These are phyloP conservation scores for Epichloe typhina DNA, from an alignment of 2,329 filamentous ascomycete species.

Conservation along the genomic window DNA sequence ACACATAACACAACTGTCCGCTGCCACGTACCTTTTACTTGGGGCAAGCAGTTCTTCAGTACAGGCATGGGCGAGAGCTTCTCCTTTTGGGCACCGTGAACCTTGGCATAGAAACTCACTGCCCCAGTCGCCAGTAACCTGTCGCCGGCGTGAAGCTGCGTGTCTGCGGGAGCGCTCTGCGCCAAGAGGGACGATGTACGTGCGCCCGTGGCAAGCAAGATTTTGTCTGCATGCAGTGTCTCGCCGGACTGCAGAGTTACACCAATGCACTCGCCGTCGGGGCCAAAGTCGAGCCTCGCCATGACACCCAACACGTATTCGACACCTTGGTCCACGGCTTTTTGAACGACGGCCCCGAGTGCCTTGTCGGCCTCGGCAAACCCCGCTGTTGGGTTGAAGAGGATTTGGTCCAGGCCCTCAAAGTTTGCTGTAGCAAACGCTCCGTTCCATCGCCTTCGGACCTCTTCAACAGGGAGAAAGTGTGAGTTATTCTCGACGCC, in stretches of 20 bases:
- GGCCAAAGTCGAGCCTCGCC: slow-evolving; percentile 31
- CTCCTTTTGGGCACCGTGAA: slow-evolving; percentile 30
- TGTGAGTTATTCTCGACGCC: slow-evolving; percentile 26
- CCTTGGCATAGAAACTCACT: slow-evolving; percentile 27
- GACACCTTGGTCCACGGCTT: slow-evolving; percentile 38
- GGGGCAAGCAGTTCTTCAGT: slow-evolving; percentile 30
- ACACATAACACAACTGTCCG: neutral
- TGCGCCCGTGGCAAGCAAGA: slow-evolving; percentile 42
- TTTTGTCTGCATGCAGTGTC: slow-evolving; percentile 34
- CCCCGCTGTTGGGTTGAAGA: slow-evolving; percentile 45
- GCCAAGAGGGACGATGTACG: slow-evolving; percentile 42
- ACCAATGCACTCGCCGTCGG: slow-evolving; percentile 32
- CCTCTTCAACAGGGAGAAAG: slow-evolving; percentile 35
- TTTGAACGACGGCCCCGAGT: slow-evolving; percentile 38
- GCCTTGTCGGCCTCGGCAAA: slow-evolving; percentile 47
- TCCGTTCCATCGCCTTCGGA: slow-evolving; percentile 40
- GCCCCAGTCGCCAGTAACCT: slow-evolving; percentile 44
- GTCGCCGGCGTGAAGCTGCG: slow-evolving; percentile 37
- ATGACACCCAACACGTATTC: slow-evolving; percentile 41
- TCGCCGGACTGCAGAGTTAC: slow-evolving; percentile 34
- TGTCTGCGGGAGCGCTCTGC: slow-evolving; percentile 33
- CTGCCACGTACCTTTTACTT: slow-evolving; percentile 26
- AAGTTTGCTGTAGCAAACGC: slow-evolving; percentile 45
- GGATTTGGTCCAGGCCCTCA: slow-evolving; percentile 38
- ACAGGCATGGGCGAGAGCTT: slow-evolving; percentile 39